Percentiles rank a stretch among this genome's conserved stretches.
Evolutionary conservation across 306 rosid species (phyloP).

Genomic region (Albizia julibrissin): DNA sequence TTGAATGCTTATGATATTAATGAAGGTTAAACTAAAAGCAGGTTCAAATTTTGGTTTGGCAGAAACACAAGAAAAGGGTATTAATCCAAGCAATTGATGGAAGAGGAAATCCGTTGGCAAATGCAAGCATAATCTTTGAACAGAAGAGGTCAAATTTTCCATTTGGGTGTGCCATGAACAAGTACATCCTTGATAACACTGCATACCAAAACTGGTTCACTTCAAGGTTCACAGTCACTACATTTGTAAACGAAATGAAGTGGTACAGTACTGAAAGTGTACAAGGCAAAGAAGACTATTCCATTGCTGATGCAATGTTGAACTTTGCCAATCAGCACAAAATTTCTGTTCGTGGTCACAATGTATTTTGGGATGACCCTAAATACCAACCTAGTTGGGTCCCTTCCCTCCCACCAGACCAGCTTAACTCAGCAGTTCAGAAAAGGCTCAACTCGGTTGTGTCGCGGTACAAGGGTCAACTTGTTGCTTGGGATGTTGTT

Average conservation of each 20-base stretch:
- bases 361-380: constrained; percentile 71
- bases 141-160: constrained; percentile 44
- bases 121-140: constrained; percentile 27
- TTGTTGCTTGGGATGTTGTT: constrained; percentile 79
- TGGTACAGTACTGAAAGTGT: constrained; percentile 62
- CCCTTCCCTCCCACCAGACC: constrained; percentile 35
- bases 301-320: constrained; percentile 56
- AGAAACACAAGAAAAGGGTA: constrained; percentile 62
- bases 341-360: constrained; percentile 71
- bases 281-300: constrained; percentile 52
- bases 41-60: constrained; percentile 5
- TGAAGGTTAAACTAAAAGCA: background rate
- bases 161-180: constrained; percentile 59
- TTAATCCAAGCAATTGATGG: constrained; percentile 44
- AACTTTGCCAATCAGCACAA: constrained; percentile 46
- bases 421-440: constrained; percentile 38
- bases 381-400: constrained; percentile 55
- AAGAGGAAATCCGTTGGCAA: constrained; percentile 53
- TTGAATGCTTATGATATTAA: background rate
- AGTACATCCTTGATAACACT: constrained; percentile 47
- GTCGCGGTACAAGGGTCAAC: constrained; percentile 55
- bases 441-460: constrained; percentile 52
- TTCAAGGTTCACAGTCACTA: constrained; percentile 62
- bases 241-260: constrained; percentile 75
- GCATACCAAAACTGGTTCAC: constrained; percentile 70